phyloP scores from a whole-genome alignment of 1,139 yeast genomes.

The Starmera stellimalicola region DNA sequence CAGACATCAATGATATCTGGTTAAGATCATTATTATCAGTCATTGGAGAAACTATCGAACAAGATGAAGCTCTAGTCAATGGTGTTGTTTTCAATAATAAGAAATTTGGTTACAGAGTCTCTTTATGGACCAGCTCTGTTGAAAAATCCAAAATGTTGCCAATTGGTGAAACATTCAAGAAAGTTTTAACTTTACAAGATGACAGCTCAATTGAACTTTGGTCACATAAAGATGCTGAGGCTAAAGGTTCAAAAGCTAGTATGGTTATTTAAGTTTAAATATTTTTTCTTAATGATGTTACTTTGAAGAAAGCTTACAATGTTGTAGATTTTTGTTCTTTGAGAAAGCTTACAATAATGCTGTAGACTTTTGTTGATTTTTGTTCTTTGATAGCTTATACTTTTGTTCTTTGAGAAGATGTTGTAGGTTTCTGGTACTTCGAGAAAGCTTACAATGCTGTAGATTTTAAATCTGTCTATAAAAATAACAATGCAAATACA shows the following conservation, averaged over 20 bases:
- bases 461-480: too few relatives aligned
- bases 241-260: conserved; percentile 21
- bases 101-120: conserved; percentile 74
- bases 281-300: too few relatives aligned
- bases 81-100: conserved; percentile 91
- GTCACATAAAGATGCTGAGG: conserved; percentile 50
- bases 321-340: too few relatives aligned
- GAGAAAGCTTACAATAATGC: too few relatives aligned
- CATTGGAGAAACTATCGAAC: conserved; percentile 93
- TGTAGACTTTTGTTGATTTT: too few relatives aligned
- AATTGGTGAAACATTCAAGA: conserved; percentile 82
- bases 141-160: conserved; percentile 51
- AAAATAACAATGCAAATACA: conserved; percentile 11
- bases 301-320: too few relatives aligned
- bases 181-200: conserved; percentile 59
- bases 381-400: too few relatives aligned
- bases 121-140: conserved; percentile 88
- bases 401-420: too few relatives aligned
- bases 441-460: too few relatives aligned
- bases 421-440: too few relatives aligned
- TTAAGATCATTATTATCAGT: conserved; percentile 81
- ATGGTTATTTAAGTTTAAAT: conserved; percentile 14
- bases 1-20: conserved; percentile 85
- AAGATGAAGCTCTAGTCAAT: conserved; percentile 77
- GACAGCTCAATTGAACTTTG: conserved; percentile 69